Conservation (phyloP, 2,329 filamentous ascomycete species). For the Cladophialophora yegresii region DNA sequence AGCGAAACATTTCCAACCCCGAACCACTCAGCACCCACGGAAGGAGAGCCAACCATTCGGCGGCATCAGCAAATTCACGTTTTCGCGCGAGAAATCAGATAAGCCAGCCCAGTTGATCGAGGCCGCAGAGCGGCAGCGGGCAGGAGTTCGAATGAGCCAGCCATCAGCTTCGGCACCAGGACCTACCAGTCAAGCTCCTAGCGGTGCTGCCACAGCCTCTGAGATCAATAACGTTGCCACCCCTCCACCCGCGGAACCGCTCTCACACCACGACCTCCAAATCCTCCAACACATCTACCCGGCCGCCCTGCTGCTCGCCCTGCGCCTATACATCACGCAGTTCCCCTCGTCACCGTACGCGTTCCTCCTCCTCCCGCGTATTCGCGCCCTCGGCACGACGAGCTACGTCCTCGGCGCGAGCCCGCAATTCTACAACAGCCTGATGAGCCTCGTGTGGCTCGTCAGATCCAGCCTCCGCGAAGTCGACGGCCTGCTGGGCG, state of each 20-base stretch:
- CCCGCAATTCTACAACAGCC: constrained; percentile 48
- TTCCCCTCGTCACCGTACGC: constrained; percentile 47
- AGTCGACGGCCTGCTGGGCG: constrained; percentile 45
- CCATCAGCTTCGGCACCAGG: neutral
- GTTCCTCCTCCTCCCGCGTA: constrained; percentile 45
- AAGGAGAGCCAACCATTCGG: neutral
- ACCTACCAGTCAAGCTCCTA: neutral
- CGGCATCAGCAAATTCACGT: constrained; percentile 14
- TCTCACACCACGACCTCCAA: neutral
- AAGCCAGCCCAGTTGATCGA: constrained; percentile 16
- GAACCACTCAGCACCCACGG: neutral
- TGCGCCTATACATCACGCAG: constrained; percentile 45
- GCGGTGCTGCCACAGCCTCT: neutral
- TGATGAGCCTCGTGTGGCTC: constrained; percentile 48
- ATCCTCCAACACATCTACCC: constrained; percentile 43
- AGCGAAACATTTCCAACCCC: constrained; percentile 16
- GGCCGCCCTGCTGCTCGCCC: constrained; percentile 45
- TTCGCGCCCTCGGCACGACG: constrained; percentile 46
- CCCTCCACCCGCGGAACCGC: neutral
- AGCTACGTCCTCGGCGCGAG: constrained; percentile 49
- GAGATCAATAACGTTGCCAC: no score
- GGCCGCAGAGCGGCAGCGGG: constrained; percentile 13
- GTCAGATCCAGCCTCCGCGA: constrained; percentile 46
- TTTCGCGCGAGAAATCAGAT: constrained; percentile 18
- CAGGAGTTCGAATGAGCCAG: neutral